Conservation (phyloP, 1,139 yeast genomes). For the Saccharomyces hybrid region DNA sequence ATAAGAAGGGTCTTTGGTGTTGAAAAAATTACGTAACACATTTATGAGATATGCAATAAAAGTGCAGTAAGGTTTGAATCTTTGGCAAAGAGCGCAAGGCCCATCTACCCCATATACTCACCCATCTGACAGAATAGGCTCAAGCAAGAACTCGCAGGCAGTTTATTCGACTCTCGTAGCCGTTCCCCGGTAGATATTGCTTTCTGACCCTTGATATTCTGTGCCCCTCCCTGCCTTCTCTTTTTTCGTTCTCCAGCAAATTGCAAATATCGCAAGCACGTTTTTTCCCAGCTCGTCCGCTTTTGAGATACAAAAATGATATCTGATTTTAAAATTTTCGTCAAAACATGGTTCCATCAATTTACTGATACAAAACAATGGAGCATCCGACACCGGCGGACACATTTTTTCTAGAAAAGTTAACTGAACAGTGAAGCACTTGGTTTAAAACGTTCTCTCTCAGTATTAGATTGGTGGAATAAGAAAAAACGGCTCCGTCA, state of each 20-base stretch:
- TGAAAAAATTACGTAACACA: not conserved
- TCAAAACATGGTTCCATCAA: not conserved
- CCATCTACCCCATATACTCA: too few species aligned
- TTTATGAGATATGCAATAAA: not conserved
- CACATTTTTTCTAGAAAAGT: not conserved
- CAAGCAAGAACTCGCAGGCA: too few species aligned
- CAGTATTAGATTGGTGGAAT: not conserved
- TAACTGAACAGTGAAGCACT: not conserved
- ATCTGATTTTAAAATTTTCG: not conserved
- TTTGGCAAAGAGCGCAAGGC: too few species aligned
- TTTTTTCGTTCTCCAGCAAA: not conserved
- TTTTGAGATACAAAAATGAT: not conserved
- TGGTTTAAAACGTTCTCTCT: not conserved
- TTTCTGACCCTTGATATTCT: not conserved
- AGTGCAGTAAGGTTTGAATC: too few species aligned
- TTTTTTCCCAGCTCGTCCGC: not conserved
- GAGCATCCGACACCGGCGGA: not conserved
- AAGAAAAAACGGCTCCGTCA: not conserved
- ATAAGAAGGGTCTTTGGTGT: not conserved
- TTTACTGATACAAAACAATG: not conserved
- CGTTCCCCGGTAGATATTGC: too few species aligned
- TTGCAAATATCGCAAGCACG: conserved; percentile 1
- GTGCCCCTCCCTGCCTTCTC: not conserved
- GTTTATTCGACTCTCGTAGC: not conserved
- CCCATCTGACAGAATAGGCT: too few species aligned